These are phyloP conservation scores for Powellomyces hirtus DNA, from an alignment of 192 early-diverging fungal species.

Conservation along the genomic window DNA sequence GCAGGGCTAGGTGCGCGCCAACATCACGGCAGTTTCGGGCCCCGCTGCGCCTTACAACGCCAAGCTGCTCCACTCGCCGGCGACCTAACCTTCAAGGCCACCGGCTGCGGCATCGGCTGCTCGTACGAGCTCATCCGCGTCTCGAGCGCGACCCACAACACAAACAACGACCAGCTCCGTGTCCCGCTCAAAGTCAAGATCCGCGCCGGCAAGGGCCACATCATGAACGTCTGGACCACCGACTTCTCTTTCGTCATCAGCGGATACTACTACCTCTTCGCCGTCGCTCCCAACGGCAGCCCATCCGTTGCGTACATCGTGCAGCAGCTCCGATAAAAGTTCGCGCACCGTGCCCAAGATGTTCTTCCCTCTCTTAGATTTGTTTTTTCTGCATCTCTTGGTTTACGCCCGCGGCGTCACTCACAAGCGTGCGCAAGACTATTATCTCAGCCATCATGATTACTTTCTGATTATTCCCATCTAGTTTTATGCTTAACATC, in stretches of 20 bases:
- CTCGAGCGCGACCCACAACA: background rate
- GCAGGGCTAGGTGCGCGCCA: background rate
- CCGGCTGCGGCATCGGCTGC: background rate
- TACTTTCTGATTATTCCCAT: too few relatives aligned
- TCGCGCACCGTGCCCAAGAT: too few relatives aligned
- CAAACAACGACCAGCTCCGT: slow-evolving; percentile 1
- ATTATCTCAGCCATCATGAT: too few relatives aligned
- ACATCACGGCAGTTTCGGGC: background rate
- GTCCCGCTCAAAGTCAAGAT: background rate
- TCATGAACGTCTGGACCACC: background rate
- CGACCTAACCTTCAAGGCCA: background rate
- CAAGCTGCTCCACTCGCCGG: background rate
- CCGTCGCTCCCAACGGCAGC: background rate
- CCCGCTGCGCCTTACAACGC: background rate
- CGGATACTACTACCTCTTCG: background rate
- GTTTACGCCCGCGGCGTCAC: too few relatives aligned
- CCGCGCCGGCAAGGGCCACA: background rate
- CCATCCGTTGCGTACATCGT: background rate
- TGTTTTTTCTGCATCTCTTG: too few relatives aligned
- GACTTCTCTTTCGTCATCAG: background rate
- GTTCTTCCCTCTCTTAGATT: too few relatives aligned
- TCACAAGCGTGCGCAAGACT: too few relatives aligned
- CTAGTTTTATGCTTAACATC: too few relatives aligned
- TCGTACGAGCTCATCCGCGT: background rate
- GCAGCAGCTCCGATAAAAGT: background rate